phyloP scores from a whole-genome alignment of 2,329 filamentous ascomycete genomes.

The Sclerotinia minor region DNA sequence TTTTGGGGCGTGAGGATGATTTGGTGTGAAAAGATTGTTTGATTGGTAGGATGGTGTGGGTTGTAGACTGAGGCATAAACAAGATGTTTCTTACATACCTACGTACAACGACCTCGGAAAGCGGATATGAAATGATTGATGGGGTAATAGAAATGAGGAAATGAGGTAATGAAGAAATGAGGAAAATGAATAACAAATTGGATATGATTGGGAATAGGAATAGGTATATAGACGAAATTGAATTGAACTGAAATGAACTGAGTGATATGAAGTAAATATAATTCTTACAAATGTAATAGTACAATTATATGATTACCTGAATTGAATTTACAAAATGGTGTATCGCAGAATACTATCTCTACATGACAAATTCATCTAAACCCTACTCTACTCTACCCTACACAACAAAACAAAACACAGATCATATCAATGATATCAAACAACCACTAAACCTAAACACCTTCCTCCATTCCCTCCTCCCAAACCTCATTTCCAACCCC shows the following conservation, averaged over 20 bases:
- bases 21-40: not conserved
- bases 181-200: not conserved
- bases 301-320: no score
- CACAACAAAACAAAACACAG: not conserved
- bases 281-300: no score
- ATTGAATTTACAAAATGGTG: no score
- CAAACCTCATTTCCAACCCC: conserved; percentile 15
- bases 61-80: not conserved
- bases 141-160: not conserved
- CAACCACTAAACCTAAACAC: conserved; percentile 1
- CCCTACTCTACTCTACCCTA: not conserved
- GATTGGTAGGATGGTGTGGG: not conserved
- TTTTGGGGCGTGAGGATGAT: not conserved
- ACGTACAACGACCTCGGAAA: not conserved
- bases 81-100: not conserved
- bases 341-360: no score
- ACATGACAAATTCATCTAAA: not conserved
- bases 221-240: not conserved
- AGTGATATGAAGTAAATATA: not conserved
- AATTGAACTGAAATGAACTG: not conserved
- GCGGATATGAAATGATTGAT: not conserved
- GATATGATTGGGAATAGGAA: not conserved
- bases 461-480: conserved; percentile 25
- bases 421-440: not conserved
- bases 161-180: no score